Evolutionary conservation across 2,329 filamentous ascomycete genomes (phyloP).

Genomic region (Sphaceloma murrayae): DNA sequence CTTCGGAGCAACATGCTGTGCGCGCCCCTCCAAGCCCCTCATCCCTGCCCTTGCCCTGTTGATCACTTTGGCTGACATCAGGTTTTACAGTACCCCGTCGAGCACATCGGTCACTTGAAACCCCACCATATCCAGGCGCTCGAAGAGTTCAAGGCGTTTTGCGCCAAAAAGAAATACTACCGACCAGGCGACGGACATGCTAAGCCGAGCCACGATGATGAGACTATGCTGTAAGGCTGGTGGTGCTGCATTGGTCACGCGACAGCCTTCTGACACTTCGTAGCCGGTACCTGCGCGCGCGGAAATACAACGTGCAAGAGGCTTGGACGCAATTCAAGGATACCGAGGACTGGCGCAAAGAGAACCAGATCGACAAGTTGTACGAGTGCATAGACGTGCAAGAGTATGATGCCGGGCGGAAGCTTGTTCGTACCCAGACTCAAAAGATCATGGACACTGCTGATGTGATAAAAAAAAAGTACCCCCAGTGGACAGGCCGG

Average conservation of each 20-base stretch:
- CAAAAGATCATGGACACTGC: not conserved
- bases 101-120: constrained; percentile 72
- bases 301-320: constrained; percentile 67
- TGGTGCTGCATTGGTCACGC: no score
- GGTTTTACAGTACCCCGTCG: constrained; percentile 51
- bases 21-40: constrained; percentile 13
- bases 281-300: constrained; percentile 77
- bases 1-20: constrained; percentile 1
- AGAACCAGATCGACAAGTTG: constrained; percentile 66
- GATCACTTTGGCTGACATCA: constrained; percentile 1
- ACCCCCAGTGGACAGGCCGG: constrained; percentile 90
- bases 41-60: not conserved
- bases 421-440: constrained; percentile 50
- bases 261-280: constrained; percentile 19
- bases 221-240: constrained; percentile 56
- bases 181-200: constrained; percentile 35
- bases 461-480: constrained; percentile 41
- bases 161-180: constrained; percentile 57
- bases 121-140: constrained; percentile 59
- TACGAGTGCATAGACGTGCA: constrained; percentile 81
- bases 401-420: constrained; percentile 70
- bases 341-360: constrained; percentile 76
- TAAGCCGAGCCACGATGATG: constrained; percentile 59
- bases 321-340: constrained; percentile 77
- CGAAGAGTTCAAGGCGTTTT: constrained; percentile 58